Conservation (phyloP, 495 filamentous ascomycete genomes). For the Aspergillus olivimuriae region DNA sequence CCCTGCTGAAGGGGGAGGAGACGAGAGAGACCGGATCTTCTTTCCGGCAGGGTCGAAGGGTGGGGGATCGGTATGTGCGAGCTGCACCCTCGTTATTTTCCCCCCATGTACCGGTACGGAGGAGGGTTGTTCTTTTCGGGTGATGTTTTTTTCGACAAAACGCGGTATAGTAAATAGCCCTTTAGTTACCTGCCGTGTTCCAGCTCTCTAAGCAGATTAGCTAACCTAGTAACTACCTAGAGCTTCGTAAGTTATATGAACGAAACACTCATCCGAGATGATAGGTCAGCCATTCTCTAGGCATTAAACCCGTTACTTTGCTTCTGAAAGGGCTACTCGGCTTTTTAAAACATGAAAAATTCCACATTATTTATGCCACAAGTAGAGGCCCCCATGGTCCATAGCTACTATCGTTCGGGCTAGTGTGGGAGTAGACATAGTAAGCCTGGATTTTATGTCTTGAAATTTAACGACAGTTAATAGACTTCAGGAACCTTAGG, state of each 20-base stretch:
- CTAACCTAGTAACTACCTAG: constrained; percentile 9
- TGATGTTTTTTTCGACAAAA: too few relatives aligned
- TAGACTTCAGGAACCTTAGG: constrained; percentile 2
- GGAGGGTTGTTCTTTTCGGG: too few relatives aligned
- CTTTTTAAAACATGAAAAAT: constrained; percentile 5
- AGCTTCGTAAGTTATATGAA: constrained; percentile 14
- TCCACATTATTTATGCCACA: constrained; percentile 2
- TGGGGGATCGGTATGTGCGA: too few relatives aligned
- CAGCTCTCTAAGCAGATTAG: not conserved
- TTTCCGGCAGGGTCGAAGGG: too few relatives aligned
- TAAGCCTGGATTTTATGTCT: constrained; percentile 13
- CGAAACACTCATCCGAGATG: constrained; percentile 13
- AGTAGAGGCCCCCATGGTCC: constrained; percentile 13
- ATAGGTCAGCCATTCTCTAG: constrained; percentile 12
- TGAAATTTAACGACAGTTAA: constrained; percentile 14
- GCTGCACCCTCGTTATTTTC: too few relatives aligned
- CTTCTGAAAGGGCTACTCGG: constrained; percentile 15
- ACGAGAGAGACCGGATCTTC: too few relatives aligned
- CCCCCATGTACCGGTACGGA: too few relatives aligned
- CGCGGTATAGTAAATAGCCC: too few relatives aligned
- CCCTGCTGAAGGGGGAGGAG: too few relatives aligned
- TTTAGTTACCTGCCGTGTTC: not conserved
- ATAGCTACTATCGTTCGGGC: constrained; percentile 11
- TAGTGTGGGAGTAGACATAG: not conserved
- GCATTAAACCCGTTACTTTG: constrained; percentile 14